Evolutionary conservation across 2,329 filamentous ascomycete genomes (phyloP).

Genomic region (Stemphylium lycopersici): DNA sequence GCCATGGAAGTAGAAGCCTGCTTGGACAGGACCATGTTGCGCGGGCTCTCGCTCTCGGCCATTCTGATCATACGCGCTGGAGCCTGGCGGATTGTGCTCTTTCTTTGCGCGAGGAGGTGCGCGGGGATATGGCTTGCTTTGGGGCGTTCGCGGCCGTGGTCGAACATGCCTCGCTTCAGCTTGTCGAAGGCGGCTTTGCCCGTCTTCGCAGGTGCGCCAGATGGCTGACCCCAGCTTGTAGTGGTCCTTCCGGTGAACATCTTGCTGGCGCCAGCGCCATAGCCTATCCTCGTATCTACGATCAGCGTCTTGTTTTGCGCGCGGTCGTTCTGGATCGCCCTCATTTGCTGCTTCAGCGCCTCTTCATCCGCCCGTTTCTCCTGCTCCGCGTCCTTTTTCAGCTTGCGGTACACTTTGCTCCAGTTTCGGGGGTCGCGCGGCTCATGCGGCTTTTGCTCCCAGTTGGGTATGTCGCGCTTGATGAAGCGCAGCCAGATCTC

Average conservation of each 20-base stretch:
- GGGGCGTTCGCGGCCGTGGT: constrained; percentile 40
- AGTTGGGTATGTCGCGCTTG: constrained; percentile 73
- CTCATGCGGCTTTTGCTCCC: constrained; percentile 66
- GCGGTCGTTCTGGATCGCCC: constrained; percentile 39
- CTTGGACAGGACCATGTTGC: constrained; percentile 34
- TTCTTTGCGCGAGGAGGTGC: constrained; percentile 36
- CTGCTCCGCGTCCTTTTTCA: constrained; percentile 49
- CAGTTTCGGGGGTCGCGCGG: constrained; percentile 71
- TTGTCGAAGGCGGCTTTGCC: constrained; percentile 47
- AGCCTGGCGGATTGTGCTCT: constrained; percentile 30
- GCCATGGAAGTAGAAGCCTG: constrained; percentile 32
- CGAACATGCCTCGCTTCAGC: constrained; percentile 41
- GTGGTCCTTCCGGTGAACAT: constrained; percentile 24
- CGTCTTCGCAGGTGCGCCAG: constrained; percentile 39
- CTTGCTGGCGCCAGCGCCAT: constrained; percentile 25
- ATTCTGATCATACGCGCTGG: constrained; percentile 42
- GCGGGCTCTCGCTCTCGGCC: constrained; percentile 34
- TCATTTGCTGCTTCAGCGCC: constrained; percentile 40
- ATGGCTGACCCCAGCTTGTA: constrained; percentile 29
- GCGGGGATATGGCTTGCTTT: constrained; percentile 36
- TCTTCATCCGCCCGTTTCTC: constrained; percentile 43
- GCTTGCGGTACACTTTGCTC: constrained; percentile 73
- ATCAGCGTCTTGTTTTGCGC: constrained; percentile 41
- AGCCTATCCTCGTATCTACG: constrained; percentile 34
- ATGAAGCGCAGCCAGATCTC: constrained; percentile 84